These are phyloP conservation scores for Stagonosporopsis rhizophila DNA, from an alignment of 2,329 filamentous ascomycete genomes.

Conservation along the genomic window DNA sequence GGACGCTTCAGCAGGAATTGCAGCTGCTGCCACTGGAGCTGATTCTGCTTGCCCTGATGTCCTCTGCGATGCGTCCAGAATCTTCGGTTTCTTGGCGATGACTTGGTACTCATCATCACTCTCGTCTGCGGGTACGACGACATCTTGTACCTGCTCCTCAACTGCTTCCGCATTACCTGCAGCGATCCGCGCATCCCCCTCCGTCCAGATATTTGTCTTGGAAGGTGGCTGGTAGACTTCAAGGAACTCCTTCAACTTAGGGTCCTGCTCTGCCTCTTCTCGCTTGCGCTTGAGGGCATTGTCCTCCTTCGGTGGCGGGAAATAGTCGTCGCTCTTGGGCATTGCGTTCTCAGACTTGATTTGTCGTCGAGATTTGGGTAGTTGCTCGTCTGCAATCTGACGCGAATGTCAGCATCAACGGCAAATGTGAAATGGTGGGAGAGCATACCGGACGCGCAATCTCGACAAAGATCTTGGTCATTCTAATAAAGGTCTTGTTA, in stretches of 20 bases:
- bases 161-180: constrained; percentile 17
- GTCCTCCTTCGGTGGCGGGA: constrained; percentile 34
- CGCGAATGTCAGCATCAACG: constrained; percentile 34
- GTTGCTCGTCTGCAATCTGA: constrained; percentile 44
- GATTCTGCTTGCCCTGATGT: constrained; percentile 14
- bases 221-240: constrained; percentile 77
- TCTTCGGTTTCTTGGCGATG: constrained; percentile 58
- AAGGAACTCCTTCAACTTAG: constrained; percentile 86
- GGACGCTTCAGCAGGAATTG: neutral
- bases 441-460: constrained; percentile 77
- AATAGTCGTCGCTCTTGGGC: constrained; percentile 34
- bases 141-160: constrained; percentile 29
- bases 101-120: constrained; percentile 80
- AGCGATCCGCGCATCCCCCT: constrained; percentile 54
- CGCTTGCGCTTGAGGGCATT: constrained; percentile 72
- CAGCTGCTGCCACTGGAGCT: neutral
- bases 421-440: neutral
- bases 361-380: constrained; percentile 45
- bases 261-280: constrained; percentile 65
- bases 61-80: constrained; percentile 11
- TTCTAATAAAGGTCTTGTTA: constrained; percentile 92
- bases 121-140: constrained; percentile 54
- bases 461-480: constrained; percentile 93
- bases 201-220: constrained; percentile 69
- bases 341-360: constrained; percentile 37